A percentile compares a stretch with the other conserved stretches of the same genome.
Conservation (phyloP, 306 rosid genomes). For the Quillaja saponaria region DNA sequence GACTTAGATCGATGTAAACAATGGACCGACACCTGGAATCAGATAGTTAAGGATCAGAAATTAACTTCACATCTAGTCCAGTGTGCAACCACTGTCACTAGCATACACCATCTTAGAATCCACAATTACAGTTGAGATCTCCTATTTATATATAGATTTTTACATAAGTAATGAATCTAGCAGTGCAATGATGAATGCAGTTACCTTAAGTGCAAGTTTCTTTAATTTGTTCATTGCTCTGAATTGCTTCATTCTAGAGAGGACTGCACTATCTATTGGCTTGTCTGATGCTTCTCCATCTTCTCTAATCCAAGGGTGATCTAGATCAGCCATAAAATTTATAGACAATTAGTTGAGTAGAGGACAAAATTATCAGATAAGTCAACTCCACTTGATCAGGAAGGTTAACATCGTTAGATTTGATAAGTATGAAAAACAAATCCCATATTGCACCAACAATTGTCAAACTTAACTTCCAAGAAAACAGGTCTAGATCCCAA, state of each 20-base stretch:
- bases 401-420: too few species aligned
- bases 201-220: constrained; percentile 75
- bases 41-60: constrained; percentile 14
- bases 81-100: not conserved
- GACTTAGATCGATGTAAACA: too few species aligned
- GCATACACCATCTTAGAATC: not conserved
- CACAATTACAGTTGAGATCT: not conserved
- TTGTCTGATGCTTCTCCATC: constrained; percentile 87
- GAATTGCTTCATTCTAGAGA: constrained; percentile 92
- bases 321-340: constrained; percentile 45
- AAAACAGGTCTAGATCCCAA: not conserved
- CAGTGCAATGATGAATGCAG: too few species aligned
- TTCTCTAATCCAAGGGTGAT: constrained; percentile 93
- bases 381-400: constrained; percentile 1
- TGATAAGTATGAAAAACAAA: too few species aligned
- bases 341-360: constrained; percentile 31
- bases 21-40: too few species aligned
- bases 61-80: too few species aligned
- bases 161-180: not conserved
- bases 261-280: constrained; percentile 91
- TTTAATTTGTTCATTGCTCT: constrained; percentile 93
- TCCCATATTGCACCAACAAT: too few species aligned
- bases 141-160: not conserved
- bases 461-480: too few species aligned
- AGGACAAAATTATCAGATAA: constrained; percentile 1